phyloP scores from a whole-genome alignment of 2,329 filamentous ascomycete species.

The Aspergillus novofumigatus region DNA sequence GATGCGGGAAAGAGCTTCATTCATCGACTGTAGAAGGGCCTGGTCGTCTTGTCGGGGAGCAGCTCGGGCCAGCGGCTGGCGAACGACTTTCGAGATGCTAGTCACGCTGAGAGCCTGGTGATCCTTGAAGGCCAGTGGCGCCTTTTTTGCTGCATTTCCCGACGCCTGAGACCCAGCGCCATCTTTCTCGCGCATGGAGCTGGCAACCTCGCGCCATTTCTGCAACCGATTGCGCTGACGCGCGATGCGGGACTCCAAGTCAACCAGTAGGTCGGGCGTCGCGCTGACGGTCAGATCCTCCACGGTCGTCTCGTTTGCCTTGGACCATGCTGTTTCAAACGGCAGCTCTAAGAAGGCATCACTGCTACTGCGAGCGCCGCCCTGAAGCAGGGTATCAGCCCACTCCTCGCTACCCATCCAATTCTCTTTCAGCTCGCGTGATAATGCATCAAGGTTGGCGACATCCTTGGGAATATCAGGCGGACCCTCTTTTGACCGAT shows the following conservation, averaged over 20 bases:
- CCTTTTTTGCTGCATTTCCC: constrained; percentile 6
- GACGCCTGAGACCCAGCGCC: not conserved
- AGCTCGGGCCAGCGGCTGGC: constrained; percentile 22
- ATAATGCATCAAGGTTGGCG: constrained; percentile 32
- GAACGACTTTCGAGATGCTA: constrained; percentile 33
- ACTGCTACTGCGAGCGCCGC: constrained; percentile 54
- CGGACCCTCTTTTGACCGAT: constrained; percentile 24
- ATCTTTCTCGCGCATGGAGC: constrained; percentile 25
- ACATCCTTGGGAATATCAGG: constrained; percentile 32
- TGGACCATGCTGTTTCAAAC: constrained; percentile 69
- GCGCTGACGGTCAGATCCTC: constrained; percentile 35
- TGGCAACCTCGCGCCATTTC: constrained; percentile 68
- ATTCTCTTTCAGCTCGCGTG: constrained; percentile 58
- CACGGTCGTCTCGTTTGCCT: constrained; percentile 56
- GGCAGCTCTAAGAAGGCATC: constrained; percentile 62
- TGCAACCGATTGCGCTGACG: constrained; percentile 65
- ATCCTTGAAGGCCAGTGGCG: constrained; percentile 30
- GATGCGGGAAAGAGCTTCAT: constrained; percentile 28
- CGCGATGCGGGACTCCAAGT: constrained; percentile 65
- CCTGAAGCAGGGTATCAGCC: constrained; percentile 66
- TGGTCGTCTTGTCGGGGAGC: constrained; percentile 25
- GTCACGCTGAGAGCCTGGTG: constrained; percentile 38
- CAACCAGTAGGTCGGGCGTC: constrained; percentile 51
- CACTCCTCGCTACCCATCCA: constrained; percentile 77
- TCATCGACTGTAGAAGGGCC: constrained; percentile 30